Percentiles rank a stretch among this genome's conserved stretches.
Conservation (phyloP, 805 yeast species). For the Komagataella pastoris region DNA sequence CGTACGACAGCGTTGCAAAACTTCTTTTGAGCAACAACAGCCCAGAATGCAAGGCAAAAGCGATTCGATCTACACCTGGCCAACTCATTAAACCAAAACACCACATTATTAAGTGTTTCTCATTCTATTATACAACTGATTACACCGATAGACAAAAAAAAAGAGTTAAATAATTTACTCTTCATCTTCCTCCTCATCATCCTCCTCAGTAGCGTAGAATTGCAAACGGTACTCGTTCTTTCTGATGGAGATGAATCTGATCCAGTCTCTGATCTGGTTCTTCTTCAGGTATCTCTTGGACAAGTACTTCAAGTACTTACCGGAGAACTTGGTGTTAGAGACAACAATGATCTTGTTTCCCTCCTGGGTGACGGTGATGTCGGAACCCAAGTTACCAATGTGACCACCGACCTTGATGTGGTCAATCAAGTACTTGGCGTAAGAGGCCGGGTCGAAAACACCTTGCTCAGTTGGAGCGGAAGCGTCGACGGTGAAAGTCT, state of each 20-base stretch:
- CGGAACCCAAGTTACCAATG: constrained; percentile 94
- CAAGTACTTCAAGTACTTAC: constrained; percentile 99
- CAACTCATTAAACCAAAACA: neutral
- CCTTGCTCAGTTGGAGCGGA: constrained; percentile 96
- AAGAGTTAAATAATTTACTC: constrained; percentile 40
- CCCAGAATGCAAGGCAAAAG: neutral
- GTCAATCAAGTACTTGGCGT: constrained; percentile 96
- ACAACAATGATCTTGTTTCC: constrained; percentile 85
- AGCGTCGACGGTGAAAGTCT: constrained; percentile 90
- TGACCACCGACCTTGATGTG: constrained; percentile 98
- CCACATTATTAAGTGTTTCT: neutral
- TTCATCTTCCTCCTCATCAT: constrained; percentile 90
- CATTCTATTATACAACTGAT: neutral
- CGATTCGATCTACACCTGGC: neutral
- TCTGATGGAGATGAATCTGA: constrained; percentile 94
- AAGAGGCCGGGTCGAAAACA: constrained; percentile 94
- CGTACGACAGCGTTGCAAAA: too few species aligned
- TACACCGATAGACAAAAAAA: neutral
- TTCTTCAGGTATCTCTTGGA: constrained; percentile 99
- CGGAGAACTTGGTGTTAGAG: constrained; percentile 93
- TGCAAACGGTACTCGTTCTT: constrained; percentile 94
- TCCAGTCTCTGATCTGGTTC: constrained; percentile 99
- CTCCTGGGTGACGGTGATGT: constrained; percentile 76
- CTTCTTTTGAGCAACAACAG: neutral
- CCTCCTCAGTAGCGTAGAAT: constrained; percentile 95